A percentile compares a stretch with the other conserved stretches of the same genome.
Conservation (phyloP, 2,329 filamentous ascomycete species). For the Arachnomyces sp. region DNA sequence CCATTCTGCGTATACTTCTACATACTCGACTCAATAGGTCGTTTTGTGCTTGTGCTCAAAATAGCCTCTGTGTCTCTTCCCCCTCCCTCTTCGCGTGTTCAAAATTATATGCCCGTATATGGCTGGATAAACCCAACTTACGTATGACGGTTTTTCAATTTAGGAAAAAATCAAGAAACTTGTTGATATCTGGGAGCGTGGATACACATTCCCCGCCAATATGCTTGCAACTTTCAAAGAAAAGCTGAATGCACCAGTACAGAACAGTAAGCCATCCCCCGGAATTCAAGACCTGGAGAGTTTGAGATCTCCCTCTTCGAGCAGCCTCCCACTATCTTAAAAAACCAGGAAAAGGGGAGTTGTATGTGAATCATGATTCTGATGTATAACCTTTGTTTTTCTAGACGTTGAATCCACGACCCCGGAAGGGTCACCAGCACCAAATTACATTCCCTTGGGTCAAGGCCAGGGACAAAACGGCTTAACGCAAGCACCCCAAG, state of each 20-base stretch:
- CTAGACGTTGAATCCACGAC: constrained; percentile 62
- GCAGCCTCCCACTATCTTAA: background rate
- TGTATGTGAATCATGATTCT: constrained; percentile 18
- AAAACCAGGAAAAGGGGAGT: background rate
- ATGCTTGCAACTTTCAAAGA: constrained; percentile 80
- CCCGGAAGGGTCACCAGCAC: constrained; percentile 49
- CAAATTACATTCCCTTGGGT: constrained; percentile 35
- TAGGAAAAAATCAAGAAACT: constrained; percentile 96
- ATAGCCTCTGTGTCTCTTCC: constrained; percentile 7
- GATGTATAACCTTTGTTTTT: constrained; percentile 17
- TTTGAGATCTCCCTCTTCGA: constrained; percentile 2
- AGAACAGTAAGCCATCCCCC: constrained; percentile 55
- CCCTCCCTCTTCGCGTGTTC: constrained; percentile 1
- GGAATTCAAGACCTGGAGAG: background rate
- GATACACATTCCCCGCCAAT: constrained; percentile 74
- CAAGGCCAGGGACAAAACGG: constrained; percentile 22
- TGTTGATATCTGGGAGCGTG: constrained; percentile 96
- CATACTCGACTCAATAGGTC: constrained; percentile 1
- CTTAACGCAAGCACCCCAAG: constrained; percentile 18
- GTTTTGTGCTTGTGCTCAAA: background rate
- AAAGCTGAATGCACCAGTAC: constrained; percentile 58
- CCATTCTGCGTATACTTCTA: constrained; percentile 3
- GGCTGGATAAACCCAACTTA: constrained; percentile 41
- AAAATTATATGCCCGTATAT: constrained; percentile 7
- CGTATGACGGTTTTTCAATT: constrained; percentile 40